Evolutionary conservation across 179 eudicot species (phyloP).

Genomic region (Beta lomatogona): DNA sequence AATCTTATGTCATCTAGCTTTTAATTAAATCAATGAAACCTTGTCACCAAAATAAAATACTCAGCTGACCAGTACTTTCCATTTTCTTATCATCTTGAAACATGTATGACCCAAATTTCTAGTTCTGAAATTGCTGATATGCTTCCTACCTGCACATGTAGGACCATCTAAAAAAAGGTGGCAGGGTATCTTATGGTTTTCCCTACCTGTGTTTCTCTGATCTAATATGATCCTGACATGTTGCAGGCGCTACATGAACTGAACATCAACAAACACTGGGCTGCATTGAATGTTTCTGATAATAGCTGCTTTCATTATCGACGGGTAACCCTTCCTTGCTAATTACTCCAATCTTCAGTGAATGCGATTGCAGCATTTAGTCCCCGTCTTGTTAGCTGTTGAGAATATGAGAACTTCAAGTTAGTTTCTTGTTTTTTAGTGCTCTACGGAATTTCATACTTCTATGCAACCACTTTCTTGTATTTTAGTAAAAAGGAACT

Average conservation of each 20-base stretch:
- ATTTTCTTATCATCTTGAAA: neutral
- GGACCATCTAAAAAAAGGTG: neutral
- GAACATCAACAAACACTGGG: constrained; percentile 59
- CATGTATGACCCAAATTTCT: neutral
- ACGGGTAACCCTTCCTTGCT: constrained; percentile 43
- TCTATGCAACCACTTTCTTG: neutral
- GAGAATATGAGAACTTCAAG: neutral
- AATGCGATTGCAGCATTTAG: neutral
- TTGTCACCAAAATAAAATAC: too few species aligned
- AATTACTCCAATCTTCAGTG: neutral
- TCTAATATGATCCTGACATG: constrained; percentile 12
- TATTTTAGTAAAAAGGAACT: too few species aligned
- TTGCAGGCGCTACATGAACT: constrained; percentile 64
- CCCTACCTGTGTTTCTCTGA: neutral
- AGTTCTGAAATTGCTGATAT: neutral
- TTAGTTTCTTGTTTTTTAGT: neutral
- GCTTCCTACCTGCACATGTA: neutral
- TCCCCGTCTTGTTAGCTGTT: neutral
- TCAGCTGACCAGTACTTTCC: neutral
- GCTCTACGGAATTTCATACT: too few species aligned
- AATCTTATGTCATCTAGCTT: too few species aligned
- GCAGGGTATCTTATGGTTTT: neutral
- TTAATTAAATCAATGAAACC: too few species aligned
- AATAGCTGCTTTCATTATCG: constrained; percentile 88
- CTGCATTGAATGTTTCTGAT: constrained; percentile 78